These are phyloP conservation scores for Venturia aucupariae DNA, from an alignment of 2,329 filamentous ascomycete species.

Conservation along the genomic window DNA sequence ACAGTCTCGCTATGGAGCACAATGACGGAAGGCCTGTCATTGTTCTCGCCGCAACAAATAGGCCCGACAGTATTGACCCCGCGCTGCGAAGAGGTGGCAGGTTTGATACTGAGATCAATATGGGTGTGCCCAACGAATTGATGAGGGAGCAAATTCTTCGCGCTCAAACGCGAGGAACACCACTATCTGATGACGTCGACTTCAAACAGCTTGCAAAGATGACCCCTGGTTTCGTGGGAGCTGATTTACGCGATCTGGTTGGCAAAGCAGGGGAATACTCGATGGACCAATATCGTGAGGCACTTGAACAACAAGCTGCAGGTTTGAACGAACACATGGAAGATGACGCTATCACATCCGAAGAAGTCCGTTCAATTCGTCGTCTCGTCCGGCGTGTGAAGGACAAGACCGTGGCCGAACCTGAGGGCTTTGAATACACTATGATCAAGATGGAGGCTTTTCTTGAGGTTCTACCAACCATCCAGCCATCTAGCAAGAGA, in stretches of 20 bases:
- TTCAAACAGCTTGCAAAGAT: constrained; percentile 65
- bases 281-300: constrained; percentile 50
- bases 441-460: constrained; percentile 61
- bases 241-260: constrained; percentile 68
- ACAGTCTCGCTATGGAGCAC: constrained; percentile 60
- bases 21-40: constrained; percentile 72
- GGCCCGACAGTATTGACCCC: constrained; percentile 77
- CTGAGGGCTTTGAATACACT: constrained; percentile 45
- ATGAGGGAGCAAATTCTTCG: constrained; percentile 70
- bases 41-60: constrained; percentile 83
- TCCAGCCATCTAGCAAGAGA: constrained; percentile 74
- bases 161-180: constrained; percentile 58
- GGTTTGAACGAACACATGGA: constrained; percentile 27
- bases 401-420: constrained; percentile 40
- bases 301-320: constrained; percentile 35
- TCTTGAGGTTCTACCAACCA: constrained; percentile 59
- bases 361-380: constrained; percentile 23
- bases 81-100: constrained; percentile 62
- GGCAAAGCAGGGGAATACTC: constrained; percentile 55
- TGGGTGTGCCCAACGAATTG: constrained; percentile 73
- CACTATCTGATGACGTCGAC: constrained; percentile 60
- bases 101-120: constrained; percentile 77
- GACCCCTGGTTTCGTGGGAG: constrained; percentile 88
- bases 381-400: constrained; percentile 43
- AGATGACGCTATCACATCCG: constrained; percentile 16